phyloP scores from a whole-genome alignment of 441 rosid species.

The Rhodomyrtus psidioides region DNA sequence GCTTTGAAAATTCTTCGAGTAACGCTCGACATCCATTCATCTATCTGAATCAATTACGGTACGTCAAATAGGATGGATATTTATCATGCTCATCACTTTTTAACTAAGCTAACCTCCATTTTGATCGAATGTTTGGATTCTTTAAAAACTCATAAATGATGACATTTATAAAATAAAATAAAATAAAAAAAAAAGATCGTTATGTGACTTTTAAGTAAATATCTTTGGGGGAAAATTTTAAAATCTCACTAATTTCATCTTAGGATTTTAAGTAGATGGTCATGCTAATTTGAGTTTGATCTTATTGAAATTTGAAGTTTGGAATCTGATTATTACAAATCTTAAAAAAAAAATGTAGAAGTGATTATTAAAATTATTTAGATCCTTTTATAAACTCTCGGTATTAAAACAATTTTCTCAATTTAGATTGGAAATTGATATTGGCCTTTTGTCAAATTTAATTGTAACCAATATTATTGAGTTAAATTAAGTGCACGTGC shows the following conservation, averaged over 20 bases:
- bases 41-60: neutral
- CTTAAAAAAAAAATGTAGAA: neutral
- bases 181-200: no score
- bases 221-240: neutral
- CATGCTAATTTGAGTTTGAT: accelerated
- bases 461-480: neutral
- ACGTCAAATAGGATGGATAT: neutral
- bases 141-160: accelerated
- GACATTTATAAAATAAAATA: neutral
- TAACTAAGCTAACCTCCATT: neutral
- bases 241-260: accelerated
- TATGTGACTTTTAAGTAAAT: no score
- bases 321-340: neutral
- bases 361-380: neutral
- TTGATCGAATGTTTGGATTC: accelerated
- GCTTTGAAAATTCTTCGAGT: neutral
- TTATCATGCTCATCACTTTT: accelerated
- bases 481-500: neutral
- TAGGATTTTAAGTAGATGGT: neutral
- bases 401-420: neutral
- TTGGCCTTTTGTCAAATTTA: neutral
- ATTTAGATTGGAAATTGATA: neutral
- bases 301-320: neutral
- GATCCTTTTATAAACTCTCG: accelerated
- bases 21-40: accelerated